Evolutionary conservation across 306 rosid genomes (phyloP), one percentile per base, ranked within the genome.

Genomic region (Cicer cuneatum): DNA sequence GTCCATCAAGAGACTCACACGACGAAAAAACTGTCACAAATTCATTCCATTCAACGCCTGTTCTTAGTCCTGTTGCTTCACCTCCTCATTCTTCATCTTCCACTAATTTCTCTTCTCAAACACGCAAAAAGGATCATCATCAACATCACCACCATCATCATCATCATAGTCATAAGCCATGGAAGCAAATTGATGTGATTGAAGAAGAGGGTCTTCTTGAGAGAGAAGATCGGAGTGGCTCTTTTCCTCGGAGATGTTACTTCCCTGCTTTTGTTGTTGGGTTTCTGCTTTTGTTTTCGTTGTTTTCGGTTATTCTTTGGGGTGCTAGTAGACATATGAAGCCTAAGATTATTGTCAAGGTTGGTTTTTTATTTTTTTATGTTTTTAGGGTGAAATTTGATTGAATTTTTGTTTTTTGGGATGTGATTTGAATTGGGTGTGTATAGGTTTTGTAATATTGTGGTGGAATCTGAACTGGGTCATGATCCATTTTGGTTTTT

Each of bases 51-150:
- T 93, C 98, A 1, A 89, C 96, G 3, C 98, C 98, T 0, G 89
- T 87, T 37, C 85, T 90, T 14, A 89, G 95, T 72, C 98, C 96
- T 48, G 68, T 71, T 39, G 98, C 89, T 0, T 93, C 98, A 5
- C 98, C 98, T 24, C 98, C 93, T 5, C 98, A 93, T 63, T 92
- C 98, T 16, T 90, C 96, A 21, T 93, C 97, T 58, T 88, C 98
- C 70, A 89, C 80, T 58, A 77, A 93, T 18, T 88, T 92, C 76
- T 92, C 98, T 24, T 95, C 90, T 90, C 48, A 83, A 82, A 68
- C 87, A 1, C 49, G 51, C 14, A 78, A 61, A 46, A 78, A 70
- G 40, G 71, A 59, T 14, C 33, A 29, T 29, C 33, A 29, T 29
- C 33, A 29, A 7, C 56, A 49, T n/a, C 60, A 51, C 0, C 57